Percentiles rank a stretch among this genome's conserved stretches.
Evolutionary conservation across 768 basidiomycete species (phyloP).

Genomic region (Neoboletus magnificus): DNA sequence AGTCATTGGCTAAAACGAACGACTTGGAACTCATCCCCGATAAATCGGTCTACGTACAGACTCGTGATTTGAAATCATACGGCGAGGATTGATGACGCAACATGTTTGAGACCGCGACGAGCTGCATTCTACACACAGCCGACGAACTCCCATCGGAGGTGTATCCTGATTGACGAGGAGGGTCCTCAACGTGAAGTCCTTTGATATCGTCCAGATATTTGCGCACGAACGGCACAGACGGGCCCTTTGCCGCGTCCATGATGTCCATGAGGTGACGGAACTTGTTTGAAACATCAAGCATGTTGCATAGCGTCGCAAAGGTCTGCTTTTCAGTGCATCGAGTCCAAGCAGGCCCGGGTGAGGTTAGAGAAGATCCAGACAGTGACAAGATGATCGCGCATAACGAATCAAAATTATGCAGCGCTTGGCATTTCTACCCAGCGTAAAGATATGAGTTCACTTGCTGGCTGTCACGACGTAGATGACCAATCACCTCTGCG

Average conservation of each 20-base stretch:
- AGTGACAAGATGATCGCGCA: constrained; percentile 63
- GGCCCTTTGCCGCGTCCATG: constrained; percentile 40
- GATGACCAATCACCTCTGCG: constrained; percentile 55
- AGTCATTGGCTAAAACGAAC: constrained; percentile 31
- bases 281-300: constrained; percentile 51
- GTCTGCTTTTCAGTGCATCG: constrained; percentile 50
- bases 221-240: constrained; percentile 67
- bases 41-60: constrained; percentile 46
- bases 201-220: constrained; percentile 61
- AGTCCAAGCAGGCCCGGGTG: constrained; percentile 64
- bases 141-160: constrained; percentile 44
- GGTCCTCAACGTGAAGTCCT: constrained; percentile 47
- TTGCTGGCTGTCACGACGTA: background rate
- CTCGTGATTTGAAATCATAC: constrained; percentile 48
- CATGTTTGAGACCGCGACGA: constrained; percentile 51
- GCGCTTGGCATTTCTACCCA: constrained; percentile 55
- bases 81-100: constrained; percentile 53
- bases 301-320: constrained; percentile 50
- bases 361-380: constrained; percentile 54
- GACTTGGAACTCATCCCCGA: constrained; percentile 43
- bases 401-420: constrained; percentile 69
- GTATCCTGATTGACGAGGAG: background rate
- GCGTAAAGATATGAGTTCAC: background rate
- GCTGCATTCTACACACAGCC: constrained; percentile 49
- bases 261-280: constrained; percentile 43